Percentiles rank a stretch among this genome's conserved stretches.
Conservation (phyloP, 192 early-diverging fungal species). For the Rhizophagus clarus region DNA sequence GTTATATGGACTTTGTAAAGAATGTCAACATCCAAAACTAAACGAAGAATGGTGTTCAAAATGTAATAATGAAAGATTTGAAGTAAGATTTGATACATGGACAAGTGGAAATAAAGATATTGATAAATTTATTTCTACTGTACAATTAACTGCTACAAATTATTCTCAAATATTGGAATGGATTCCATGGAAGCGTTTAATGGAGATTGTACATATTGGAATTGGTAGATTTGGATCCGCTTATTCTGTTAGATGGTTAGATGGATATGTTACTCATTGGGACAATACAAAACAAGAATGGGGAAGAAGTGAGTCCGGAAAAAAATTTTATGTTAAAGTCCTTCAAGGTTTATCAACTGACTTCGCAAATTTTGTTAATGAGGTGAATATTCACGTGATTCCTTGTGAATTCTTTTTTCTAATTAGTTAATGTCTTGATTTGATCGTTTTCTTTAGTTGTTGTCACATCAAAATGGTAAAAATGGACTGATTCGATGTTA, state of each 20-base stretch:
- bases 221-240: slow-evolving; percentile 2
- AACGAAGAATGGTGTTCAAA: slow-evolving; percentile 19
- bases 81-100: slow-evolving; percentile 3
- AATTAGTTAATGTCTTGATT: neutral
- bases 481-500: slow-evolving; percentile 21
- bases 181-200: slow-evolving; percentile 24
- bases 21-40: slow-evolving; percentile 24
- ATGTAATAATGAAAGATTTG: slow-evolving; percentile 10
- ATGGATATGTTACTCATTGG: slow-evolving; percentile 27
- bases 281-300: neutral
- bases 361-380: slow-evolving; percentile 7
- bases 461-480: slow-evolving; percentile 16
- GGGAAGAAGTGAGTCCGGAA: slow-evolving; percentile 1
- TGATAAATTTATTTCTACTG: slow-evolving; percentile 9
- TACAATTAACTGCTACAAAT: slow-evolving; percentile 12
- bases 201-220: slow-evolving; percentile 9
- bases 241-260: slow-evolving; percentile 18
- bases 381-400: neutral
- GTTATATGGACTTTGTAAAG: slow-evolving; percentile 22
- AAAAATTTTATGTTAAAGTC: slow-evolving; percentile 5
- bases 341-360: neutral
- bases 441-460: neutral
- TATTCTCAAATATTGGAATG: slow-evolving; percentile 25
- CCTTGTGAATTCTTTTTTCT: neutral
- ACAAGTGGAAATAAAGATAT: slow-evolving; percentile 22